phyloP scores from a whole-genome alignment of 768 basidiomycete genomes.

The Xanthoconium purpureum region DNA sequence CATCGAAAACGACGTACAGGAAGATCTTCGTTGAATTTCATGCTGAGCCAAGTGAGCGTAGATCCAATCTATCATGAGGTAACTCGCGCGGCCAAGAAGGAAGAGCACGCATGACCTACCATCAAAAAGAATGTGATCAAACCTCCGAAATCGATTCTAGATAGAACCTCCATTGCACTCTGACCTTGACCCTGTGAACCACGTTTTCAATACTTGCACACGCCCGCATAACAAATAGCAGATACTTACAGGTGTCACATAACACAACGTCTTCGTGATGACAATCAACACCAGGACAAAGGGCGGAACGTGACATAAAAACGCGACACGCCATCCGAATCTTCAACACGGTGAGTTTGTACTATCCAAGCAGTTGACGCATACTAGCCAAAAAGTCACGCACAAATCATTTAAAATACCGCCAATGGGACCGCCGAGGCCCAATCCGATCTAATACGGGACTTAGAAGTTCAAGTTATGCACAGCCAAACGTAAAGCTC shows the following conservation, averaged over 20 bases:
- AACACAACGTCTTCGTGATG: neutral
- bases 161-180: slow-evolving; percentile 4
- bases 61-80: slow-evolving; percentile 9
- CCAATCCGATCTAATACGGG: slow-evolving; percentile 5
- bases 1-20: neutral
- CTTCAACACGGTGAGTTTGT: neutral
- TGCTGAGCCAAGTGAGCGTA: slow-evolving; percentile 11
- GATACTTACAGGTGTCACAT: slow-evolving; percentile 10
- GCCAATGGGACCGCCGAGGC: slow-evolving; percentile 11
- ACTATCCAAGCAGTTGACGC: too few species aligned
- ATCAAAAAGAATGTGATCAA: slow-evolving; percentile 1
- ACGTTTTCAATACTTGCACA: neutral
- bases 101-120: neutral
- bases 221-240: neutral
- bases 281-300: slow-evolving; percentile 3
- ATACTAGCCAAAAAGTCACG: neutral
- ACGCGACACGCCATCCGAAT: slow-evolving; percentile 40
- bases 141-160: slow-evolving; percentile 16
- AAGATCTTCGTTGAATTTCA: slow-evolving; percentile 14
- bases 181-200: slow-evolving; percentile 7
- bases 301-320: slow-evolving; percentile 9
- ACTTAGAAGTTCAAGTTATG: neutral
- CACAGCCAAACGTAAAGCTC: neutral
- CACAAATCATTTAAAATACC: slow-evolving; percentile 14
- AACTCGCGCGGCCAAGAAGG: neutral